These are phyloP conservation scores for Cyphellophora europaea DNA, from an alignment of 2,329 filamentous ascomycete genomes.

Conservation along the genomic window DNA sequence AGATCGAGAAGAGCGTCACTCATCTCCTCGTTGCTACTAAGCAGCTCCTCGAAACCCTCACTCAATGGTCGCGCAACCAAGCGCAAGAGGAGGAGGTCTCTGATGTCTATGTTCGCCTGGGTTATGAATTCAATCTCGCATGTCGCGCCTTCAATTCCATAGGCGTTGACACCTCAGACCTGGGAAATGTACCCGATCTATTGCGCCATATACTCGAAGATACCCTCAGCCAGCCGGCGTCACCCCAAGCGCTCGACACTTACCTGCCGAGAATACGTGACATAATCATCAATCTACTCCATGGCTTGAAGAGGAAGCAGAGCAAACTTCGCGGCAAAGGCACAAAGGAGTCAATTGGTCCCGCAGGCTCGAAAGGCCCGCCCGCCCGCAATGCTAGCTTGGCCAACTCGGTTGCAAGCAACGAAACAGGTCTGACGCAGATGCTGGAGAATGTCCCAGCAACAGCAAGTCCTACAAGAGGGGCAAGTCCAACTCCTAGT, in stretches of 20 bases:
- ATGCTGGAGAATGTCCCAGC: slow-evolving; percentile 26
- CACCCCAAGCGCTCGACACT: slow-evolving; percentile 82
- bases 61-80: slow-evolving; percentile 89
- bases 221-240: slow-evolving; percentile 92
- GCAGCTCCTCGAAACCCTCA: slow-evolving; percentile 91
- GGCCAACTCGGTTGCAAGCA: slow-evolving; percentile 37
- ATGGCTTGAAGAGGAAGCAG: slow-evolving; percentile 94
- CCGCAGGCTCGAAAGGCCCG: slow-evolving; percentile 7
- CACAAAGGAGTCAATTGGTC: slow-evolving; percentile 41
- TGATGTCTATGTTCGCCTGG: slow-evolving; percentile 92
- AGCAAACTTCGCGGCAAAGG: slow-evolving; percentile 61
- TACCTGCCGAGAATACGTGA: slow-evolving; percentile 92
- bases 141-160: slow-evolving; percentile 95
- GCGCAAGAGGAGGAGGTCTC: slow-evolving; percentile 93
- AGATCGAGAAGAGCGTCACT: slow-evolving; percentile 98
- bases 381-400: slow-evolving; percentile 35
- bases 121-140: slow-evolving; percentile 99
- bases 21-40: slow-evolving; percentile 97
- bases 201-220: slow-evolving; percentile 87
- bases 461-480: neutral
- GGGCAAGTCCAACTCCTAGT: neutral
- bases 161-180: slow-evolving; percentile 86
- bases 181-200: slow-evolving; percentile 90
- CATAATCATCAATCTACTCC: slow-evolving; percentile 95
- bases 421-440: slow-evolving; percentile 34